These are phyloP conservation scores for Debaryomyces nepalensis DNA, from an alignment of 1,139 yeast species.

Conservation along the genomic window DNA sequence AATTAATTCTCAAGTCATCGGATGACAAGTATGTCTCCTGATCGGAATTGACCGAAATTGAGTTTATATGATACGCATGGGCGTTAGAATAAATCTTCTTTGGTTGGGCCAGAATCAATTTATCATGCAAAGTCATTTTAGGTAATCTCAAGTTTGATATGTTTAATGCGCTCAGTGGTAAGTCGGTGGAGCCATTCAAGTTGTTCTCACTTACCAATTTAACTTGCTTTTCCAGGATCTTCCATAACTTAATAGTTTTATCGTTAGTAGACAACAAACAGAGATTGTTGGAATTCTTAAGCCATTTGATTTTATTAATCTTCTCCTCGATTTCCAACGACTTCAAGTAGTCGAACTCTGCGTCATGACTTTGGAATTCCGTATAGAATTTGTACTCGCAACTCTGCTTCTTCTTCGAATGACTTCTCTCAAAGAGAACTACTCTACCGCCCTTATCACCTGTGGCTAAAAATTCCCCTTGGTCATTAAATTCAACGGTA, in stretches of 20 bases:
- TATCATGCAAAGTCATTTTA: constrained; percentile 87
- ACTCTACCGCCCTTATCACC: constrained; percentile 99
- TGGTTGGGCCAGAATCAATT: constrained; percentile 93
- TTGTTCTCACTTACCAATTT: constrained; percentile 93
- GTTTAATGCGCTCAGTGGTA: constrained; percentile 24
- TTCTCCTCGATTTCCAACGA: constrained; percentile 97
- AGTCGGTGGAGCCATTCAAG: constrained; percentile 50
- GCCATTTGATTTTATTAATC: constrained; percentile 97
- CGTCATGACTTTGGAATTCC: constrained; percentile 98
- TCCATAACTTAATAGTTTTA: constrained; percentile 97
- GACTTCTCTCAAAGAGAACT: constrained; percentile 90
- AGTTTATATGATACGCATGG: constrained; percentile 97
- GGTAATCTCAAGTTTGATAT: constrained; percentile 70
- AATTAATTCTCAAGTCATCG: constrained; percentile 92
- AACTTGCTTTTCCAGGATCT: constrained; percentile 87
- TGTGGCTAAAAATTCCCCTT: constrained; percentile 94
- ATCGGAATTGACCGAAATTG: constrained; percentile 92
- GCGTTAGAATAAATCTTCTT: constrained; percentile 92
- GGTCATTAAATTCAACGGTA: constrained; percentile 93
- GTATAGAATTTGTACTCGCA: constrained; percentile 96
- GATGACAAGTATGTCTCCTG: constrained; percentile 94
- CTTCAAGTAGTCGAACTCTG: constrained; percentile 96
- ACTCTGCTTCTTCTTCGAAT: constrained; percentile 61
- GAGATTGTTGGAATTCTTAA: constrained; percentile 83
- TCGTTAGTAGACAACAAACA: constrained; percentile 91